phyloP scores from a whole-genome alignment of 305 asterid genomes.

The Striga hermonthica region DNA sequence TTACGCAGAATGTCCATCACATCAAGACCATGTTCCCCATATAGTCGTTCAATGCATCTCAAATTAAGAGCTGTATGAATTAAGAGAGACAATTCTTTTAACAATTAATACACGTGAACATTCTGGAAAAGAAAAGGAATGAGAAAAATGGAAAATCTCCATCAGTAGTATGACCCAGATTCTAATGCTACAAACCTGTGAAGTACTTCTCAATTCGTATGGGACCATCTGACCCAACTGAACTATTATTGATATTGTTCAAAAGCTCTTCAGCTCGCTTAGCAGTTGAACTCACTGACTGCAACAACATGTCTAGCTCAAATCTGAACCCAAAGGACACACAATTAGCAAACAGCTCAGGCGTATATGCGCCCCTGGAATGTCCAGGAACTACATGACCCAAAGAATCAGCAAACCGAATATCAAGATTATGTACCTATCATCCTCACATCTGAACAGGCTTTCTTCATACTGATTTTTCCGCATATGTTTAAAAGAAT shows the following conservation, averaged over 20 bases:
- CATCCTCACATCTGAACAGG: slow-evolving; percentile 98
- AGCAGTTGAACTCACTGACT: slow-evolving; percentile 80
- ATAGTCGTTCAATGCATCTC: slow-evolving; percentile 95
- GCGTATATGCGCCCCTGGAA: slow-evolving; percentile 12
- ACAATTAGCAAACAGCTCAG: slow-evolving; percentile 25
- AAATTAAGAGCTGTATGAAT: slow-evolving; percentile 61
- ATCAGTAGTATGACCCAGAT: slow-evolving; percentile 19
- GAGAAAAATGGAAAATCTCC: slow-evolving; percentile 23
- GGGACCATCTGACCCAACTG: slow-evolving; percentile 57
- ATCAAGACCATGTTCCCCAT: slow-evolving; percentile 99
- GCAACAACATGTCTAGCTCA: slow-evolving; percentile 98
- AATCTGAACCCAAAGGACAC: slow-evolving; percentile 49
- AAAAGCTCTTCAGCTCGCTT: slow-evolving; percentile 85
- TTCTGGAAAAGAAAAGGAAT: slow-evolving; percentile 22
- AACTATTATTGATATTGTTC: slow-evolving; percentile 58
- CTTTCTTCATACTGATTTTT: slow-evolving; percentile 98
- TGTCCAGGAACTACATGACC: slow-evolving; percentile 17
- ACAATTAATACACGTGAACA: slow-evolving; percentile 21
- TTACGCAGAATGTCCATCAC: slow-evolving; percentile 89
- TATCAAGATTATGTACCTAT: slow-evolving; percentile 51
- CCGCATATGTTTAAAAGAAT: slow-evolving; percentile 97
- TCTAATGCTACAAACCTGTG: slow-evolving; percentile 58
- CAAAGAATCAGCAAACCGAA: slow-evolving; percentile 12
- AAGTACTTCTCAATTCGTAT: slow-evolving; percentile 73
- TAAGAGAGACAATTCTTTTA: slow-evolving; percentile 30